Percentiles rank a stretch among this genome's conserved stretches.
Conservation (phyloP, 352 stramenopile species). For the Pythium monospermum region DNA sequence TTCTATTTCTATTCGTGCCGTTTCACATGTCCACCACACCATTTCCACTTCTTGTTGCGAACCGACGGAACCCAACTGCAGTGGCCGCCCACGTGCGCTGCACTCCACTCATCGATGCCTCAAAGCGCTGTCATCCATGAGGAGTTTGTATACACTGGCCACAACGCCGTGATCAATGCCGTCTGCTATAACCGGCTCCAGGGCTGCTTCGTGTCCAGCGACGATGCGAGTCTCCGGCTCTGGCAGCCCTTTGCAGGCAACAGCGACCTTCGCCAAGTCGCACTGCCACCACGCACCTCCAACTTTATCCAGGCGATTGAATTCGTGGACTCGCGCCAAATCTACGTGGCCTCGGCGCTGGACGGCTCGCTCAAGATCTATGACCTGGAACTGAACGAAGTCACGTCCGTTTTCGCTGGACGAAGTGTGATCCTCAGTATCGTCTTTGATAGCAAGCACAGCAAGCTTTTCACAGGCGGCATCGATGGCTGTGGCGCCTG, state of each 20-base stretch:
- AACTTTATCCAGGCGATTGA: slow-evolving; percentile 58
- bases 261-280: slow-evolving; percentile 42
- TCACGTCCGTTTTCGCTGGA: slow-evolving; percentile 44
- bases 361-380: slow-evolving; percentile 62
- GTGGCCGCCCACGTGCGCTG: neutral
- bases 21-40: too few species aligned
- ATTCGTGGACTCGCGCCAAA: slow-evolving; percentile 49
- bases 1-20: too few species aligned
- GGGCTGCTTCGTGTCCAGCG: slow-evolving; percentile 58
- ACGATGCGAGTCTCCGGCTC: slow-evolving; percentile 42
- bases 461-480: slow-evolving; percentile 49
- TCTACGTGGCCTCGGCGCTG: slow-evolving; percentile 60
- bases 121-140: slow-evolving; percentile 70
- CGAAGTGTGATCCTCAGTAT: slow-evolving; percentile 50
- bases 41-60: neutral
- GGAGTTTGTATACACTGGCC: slow-evolving; percentile 44
- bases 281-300: slow-evolving; percentile 43
- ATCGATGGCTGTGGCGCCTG: slow-evolving; percentile 61
- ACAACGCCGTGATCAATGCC: slow-evolving; percentile 52
- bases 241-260: slow-evolving; percentile 23
- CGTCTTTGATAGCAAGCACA: slow-evolving; percentile 46
- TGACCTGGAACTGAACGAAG: slow-evolving; percentile 48
- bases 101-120: slow-evolving; percentile 26
- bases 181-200: slow-evolving; percentile 69
- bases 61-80: neutral